A percentile compares a stretch with the other conserved stretches of the same genome.
phyloP scores from a whole-genome alignment of 2,329 filamentous ascomycete species.

The Rugonectria rugulosa region DNA sequence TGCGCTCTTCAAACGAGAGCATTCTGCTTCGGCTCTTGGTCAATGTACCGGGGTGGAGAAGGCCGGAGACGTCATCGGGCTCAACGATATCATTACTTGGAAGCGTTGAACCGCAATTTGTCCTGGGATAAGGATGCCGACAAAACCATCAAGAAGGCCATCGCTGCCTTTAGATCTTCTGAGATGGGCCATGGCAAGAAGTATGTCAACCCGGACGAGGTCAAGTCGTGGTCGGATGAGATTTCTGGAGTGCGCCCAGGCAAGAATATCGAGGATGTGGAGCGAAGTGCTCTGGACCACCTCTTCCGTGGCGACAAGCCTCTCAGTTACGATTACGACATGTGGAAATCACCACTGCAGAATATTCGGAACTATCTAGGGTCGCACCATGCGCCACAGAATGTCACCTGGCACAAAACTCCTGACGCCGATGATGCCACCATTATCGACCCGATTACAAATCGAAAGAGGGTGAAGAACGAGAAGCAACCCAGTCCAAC shows the following conservation, averaged over 20 bases:
- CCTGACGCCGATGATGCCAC: conserved; percentile 29
- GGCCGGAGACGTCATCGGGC: conserved; percentile 53
- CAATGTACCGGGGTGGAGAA: conserved; percentile 53
- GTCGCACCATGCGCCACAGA: conserved; percentile 26
- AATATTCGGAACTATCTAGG: conserved; percentile 46
- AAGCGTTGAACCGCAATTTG: conserved; percentile 53
- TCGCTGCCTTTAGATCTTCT: conserved; percentile 49
- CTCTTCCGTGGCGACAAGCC: conserved; percentile 47
- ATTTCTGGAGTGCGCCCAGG: conserved; percentile 48
- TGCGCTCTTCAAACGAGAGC: conserved; percentile 44
- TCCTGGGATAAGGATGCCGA: conserved; percentile 56
- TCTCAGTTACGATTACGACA: conserved; percentile 31
- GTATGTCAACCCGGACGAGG: conserved; percentile 46
- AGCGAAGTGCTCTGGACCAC: conserved; percentile 54
- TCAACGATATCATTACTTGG: conserved; percentile 55
- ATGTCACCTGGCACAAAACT: conserved; percentile 34
- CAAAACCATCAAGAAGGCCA: conserved; percentile 49
- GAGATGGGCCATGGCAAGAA: conserved; percentile 41
- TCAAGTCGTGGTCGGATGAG: conserved; percentile 48
- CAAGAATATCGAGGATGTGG: conserved; percentile 53
- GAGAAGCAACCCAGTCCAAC: conserved; percentile 27
- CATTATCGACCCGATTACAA: conserved; percentile 66
- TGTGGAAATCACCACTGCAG: conserved; percentile 43
- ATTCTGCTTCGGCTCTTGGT: conserved; percentile 60
- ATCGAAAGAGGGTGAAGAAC: conserved; percentile 54